Evolutionary conservation across 164 flowering plant species (phyloP).

Genomic region (Amborella trichopoda): DNA sequence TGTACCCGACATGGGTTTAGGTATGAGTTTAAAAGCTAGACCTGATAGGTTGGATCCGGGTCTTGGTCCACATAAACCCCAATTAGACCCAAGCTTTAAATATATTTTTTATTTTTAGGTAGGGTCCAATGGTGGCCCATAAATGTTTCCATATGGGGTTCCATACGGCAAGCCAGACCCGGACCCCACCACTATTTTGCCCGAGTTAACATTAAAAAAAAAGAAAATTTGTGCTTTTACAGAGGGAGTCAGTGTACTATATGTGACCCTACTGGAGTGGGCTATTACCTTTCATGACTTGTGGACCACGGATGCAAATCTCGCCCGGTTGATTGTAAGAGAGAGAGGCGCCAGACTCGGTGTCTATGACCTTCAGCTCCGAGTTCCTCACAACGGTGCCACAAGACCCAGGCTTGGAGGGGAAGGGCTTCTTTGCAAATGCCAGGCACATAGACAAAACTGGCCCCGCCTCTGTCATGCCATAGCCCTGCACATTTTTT

Average conservation of each 20-base stretch:
- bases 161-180: neutral
- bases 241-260: too few relatives aligned
- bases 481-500: conserved; percentile 48
- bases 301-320: conserved; percentile 60
- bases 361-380: conserved; percentile 60
- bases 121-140: neutral
- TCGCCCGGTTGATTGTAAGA: conserved; percentile 56
- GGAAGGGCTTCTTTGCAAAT: conserved; percentile 60
- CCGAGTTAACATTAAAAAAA: neutral
- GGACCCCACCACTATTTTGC: neutral
- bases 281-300: conserved; percentile 64
- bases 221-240: neutral
- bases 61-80: too few relatives aligned
- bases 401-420: conserved; percentile 62
- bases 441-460: conserved; percentile 55
- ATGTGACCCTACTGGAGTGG: too few relatives aligned
- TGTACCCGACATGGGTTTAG: too few relatives aligned
- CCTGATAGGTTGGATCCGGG: too few relatives aligned
- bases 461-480: conserved; percentile 88
- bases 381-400: conserved; percentile 81
- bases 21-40: too few relatives aligned
- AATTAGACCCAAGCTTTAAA: too few relatives aligned
- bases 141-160: neutral
- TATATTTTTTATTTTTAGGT: neutral
- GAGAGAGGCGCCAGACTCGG: conserved; percentile 46